A percentile compares a stretch with the other conserved stretches of the same genome.
Evolutionary conservation across 2,329 filamentous ascomycete genomes (phyloP).

Genomic region (Trichoderma harzianum): DNA sequence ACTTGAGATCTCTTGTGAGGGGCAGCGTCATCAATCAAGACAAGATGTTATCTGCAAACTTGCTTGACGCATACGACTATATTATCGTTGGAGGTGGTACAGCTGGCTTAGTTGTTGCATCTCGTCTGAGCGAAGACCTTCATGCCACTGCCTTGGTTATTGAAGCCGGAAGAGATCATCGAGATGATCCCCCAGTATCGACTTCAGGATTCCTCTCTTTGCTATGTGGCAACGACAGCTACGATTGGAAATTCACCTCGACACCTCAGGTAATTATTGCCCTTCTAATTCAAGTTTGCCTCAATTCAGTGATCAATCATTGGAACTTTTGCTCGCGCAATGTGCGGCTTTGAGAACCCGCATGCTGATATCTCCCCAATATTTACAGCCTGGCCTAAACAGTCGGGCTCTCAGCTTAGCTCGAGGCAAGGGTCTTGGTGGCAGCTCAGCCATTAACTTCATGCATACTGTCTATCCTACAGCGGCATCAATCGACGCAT

Average conservation of each 20-base stretch:
- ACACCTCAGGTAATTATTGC: not conserved
- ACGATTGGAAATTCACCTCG: not conserved
- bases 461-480: not conserved
- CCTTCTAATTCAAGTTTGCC: not conserved
- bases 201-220: not conserved
- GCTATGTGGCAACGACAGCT: not conserved
- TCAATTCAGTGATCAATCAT: fast-evolving
- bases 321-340: not conserved
- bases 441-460: not conserved
- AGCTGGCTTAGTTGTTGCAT: not conserved
- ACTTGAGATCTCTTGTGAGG: not conserved
- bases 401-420: not conserved
- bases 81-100: not conserved
- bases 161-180: not conserved
- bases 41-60: not conserved
- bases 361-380: not conserved
- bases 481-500: not conserved
- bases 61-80: not conserved
- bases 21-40: not conserved
- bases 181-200: not conserved
- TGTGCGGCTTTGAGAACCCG: not conserved
- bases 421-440: not conserved
- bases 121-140: not conserved
- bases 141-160: not conserved
- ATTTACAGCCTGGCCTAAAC: not conserved